Evolutionary conservation across 2,329 filamentous ascomycete genomes (phyloP), one percentile per base, ranked within the genome.

Genomic region (Botrytis pseudocinerea): DNA sequence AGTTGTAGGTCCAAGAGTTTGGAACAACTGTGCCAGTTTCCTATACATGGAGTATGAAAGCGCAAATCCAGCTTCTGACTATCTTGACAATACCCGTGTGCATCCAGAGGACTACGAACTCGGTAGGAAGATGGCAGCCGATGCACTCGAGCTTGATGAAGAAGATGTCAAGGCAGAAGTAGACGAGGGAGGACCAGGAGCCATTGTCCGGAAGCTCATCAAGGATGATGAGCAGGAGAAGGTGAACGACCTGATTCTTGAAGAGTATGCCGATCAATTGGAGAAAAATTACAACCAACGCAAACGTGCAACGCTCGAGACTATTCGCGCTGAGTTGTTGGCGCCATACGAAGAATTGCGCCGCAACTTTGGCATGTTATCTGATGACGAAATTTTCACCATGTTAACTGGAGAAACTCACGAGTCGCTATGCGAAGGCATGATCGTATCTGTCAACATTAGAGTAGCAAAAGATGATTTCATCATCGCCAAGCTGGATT

Each of bases 31-130:
- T 80, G 95, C 96, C 73, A 98, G 95, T 84, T 98, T 98, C 84
- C 84, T 99, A 51, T 97, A 90, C 80, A 93, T 99, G 74, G 91
- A 93, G 71, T 98, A 94, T 80, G 95, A 98, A 76, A 87, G 90
- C n/a, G 90, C 91, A 22, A 94, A 93, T 78, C 88, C 91, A 2
- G 88, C 92, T 22, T 93, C 95, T 0, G 96, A 99, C 81, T 97
- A 97, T 73, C 87, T 99, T 40, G 96, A 99, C 83, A 97, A 96
- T 81, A 99, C 96, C 64, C 93, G 96, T 85, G 94, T 99, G 28
- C 96, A 99, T 80, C 96, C 96, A 1, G 96, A 99, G 84, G 96
- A 99, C 81, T 99, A 99, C 82, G 96, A 99, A 78, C 91, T 99
- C 75, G 96, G 94, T 66, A 93, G 95, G 78, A 99, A 99, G 84